Evolutionary conservation across 768 basidiomycete species (phyloP), one percentile per base, ranked within the genome.

Genomic region (Lepiota brunneoincarnata): DNA sequence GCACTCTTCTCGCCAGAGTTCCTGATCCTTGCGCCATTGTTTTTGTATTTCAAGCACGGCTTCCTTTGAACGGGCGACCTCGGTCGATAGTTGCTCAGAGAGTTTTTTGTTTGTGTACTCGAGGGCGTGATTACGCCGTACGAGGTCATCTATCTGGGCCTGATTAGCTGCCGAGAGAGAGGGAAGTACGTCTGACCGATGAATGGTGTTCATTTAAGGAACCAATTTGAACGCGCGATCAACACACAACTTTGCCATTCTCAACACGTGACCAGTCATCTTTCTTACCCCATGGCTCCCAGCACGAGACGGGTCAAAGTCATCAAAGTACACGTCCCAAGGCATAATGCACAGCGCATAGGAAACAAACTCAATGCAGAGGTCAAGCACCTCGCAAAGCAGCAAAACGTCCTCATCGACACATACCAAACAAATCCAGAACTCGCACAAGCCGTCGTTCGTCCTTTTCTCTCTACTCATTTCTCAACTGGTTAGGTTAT

Each of bases 341-440:
- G 86, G 53, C 87, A 90, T 59, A 86, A 87, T 66, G 81, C 89
- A 0, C 89, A 90, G 63, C 76, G 81, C 14, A 79, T 89, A 52
- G 85, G 84, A 1, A 74, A 78, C 54, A 84, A 87, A 35, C 74
- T 91, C 21, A 76, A 75, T 21, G 69, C 75, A 23, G 78, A 86
- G 58, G 81, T 90, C 18, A 77, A 85, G 58, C 67, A 65, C 18
- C 71, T 82, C 24, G 84, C 85, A 12, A 77, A 75, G 5, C 66
- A 72, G 23, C 67, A 83, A 57, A 67, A 74, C 7, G 61, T 82
- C 26, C 67, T 72, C n/a, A 76, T 80, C 21, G 84, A 88, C 58
- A 75, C 79, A 2, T 76, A 79, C 58, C 86, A 88, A 62, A 80
- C 88, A 15, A 82, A 78, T 43, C 74, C 78, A 7, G 86, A 88